Percentiles rank a stretch among this genome's conserved stretches.
Evolutionary conservation across 345 rosid genomes (phyloP).

Genomic region (Eucalyptus caleyi): DNA sequence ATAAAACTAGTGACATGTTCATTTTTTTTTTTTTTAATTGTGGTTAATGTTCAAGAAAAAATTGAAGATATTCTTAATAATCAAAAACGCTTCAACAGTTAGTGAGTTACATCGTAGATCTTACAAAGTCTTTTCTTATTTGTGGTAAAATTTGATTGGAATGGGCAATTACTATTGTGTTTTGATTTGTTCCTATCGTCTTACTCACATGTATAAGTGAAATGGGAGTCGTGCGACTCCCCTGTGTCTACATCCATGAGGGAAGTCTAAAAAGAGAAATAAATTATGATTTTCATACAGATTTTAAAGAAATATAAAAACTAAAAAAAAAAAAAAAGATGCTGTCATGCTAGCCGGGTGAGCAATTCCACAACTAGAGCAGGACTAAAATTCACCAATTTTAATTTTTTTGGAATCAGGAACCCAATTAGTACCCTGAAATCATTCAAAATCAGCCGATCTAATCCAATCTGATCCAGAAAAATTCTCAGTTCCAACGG

Average conservation of each 20-base stretch:
- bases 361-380: rapidly evolving
- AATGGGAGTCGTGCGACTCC: too few relatives aligned
- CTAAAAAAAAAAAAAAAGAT: background rate
- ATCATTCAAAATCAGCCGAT: rapidly evolving
- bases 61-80: background rate
- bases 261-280: too few relatives aligned
- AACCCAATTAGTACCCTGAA: rapidly evolving
- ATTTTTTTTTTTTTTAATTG: too few relatives aligned
- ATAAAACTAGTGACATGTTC: background rate
- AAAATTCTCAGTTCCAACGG: too few relatives aligned
- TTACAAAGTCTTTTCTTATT: too few relatives aligned
- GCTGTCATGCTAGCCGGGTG: rapidly evolving
- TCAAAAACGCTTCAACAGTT: background rate
- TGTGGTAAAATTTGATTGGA: background rate
- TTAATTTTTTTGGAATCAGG: background rate
- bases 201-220: too few relatives aligned
- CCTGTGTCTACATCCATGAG: too few relatives aligned
- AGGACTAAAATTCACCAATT: background rate
- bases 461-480: background rate
- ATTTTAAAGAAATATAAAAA: too few relatives aligned
- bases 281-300: too few relatives aligned
- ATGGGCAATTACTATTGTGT: background rate
- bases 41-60: background rate
- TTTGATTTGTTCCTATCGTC: background rate
- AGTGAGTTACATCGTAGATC: background rate